Evolutionary conservation across 495 filamentous ascomycete genomes (phyloP).

Genomic region (Daldinia decipiens): DNA sequence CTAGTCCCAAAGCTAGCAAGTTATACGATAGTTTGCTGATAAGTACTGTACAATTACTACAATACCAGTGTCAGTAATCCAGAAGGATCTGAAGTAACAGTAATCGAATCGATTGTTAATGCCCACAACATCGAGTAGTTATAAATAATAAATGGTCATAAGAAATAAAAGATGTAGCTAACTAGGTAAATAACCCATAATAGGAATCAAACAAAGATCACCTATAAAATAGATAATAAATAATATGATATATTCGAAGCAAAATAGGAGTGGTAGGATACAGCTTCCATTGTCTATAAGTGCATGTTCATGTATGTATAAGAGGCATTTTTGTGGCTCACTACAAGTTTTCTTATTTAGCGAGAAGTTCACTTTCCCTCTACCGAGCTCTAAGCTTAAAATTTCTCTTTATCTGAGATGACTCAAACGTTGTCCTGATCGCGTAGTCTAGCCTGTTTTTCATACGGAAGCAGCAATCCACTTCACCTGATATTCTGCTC

Average conservation of each 20-base stretch:
- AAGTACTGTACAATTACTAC: background rate
- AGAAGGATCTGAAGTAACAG: background rate
- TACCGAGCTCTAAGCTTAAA: background rate
- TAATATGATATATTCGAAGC: conserved; percentile 18
- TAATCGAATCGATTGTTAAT: background rate
- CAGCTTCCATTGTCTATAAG: conserved; percentile 22
- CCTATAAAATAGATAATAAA: background rate
- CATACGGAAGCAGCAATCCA: conserved; percentile 20
- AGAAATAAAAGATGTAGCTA: background rate
- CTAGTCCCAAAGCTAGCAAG: conserved; percentile 15
- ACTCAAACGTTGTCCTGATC: conserved; percentile 25
- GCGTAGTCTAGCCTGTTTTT: conserved; percentile 27
- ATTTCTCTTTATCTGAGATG: conserved; percentile 12
- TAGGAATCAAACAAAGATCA: background rate
- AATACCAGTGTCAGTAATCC: background rate
- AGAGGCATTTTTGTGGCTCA: conserved; percentile 4
- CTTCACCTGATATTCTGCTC: conserved; percentile 8
- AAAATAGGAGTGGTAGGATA: conserved; percentile 6
- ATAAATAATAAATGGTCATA: too few relatives aligned
- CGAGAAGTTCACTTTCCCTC: conserved; percentile 1
- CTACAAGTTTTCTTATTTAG: conserved; percentile 3
- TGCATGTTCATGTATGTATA: conserved; percentile 1
- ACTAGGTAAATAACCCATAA: background rate
- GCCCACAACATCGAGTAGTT: background rate
- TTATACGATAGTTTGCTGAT: conserved; percentile 21